These are phyloP conservation scores for Phalaenopsis aphrodite DNA, from an alignment of 106 monocot species.

Conservation along the genomic window DNA sequence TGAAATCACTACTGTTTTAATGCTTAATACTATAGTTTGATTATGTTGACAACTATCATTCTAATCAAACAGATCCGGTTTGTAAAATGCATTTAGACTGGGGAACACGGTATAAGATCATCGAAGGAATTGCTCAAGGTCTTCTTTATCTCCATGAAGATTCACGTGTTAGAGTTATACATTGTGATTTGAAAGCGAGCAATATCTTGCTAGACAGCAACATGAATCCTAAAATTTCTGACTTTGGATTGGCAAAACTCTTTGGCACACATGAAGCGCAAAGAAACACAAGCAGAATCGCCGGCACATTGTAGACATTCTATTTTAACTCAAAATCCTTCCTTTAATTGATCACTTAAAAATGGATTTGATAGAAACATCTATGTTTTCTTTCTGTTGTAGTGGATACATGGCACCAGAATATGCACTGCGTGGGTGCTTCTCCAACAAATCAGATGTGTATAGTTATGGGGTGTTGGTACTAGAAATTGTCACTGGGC, in stretches of 20 bases:
- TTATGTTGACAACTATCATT: background rate
- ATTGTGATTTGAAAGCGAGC: conserved; percentile 16
- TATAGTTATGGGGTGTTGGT: conserved; percentile 14
- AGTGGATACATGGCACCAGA: conserved; percentile 16
- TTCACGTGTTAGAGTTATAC: conserved; percentile 7
- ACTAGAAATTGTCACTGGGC: conserved; percentile 10
- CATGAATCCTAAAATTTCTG: conserved; percentile 17
- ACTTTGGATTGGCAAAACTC: conserved; percentile 13
- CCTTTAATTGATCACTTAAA: too few relatives aligned
- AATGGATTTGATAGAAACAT: background rate
- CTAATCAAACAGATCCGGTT: background rate
- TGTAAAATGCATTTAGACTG: conserved; percentile 3
- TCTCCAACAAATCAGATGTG: conserved; percentile 14
- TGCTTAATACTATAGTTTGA: background rate
- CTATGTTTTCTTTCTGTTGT: background rate
- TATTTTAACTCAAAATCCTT: too few relatives aligned
- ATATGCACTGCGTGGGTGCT: conserved; percentile 7
- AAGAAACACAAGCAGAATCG: conserved; percentile 6
- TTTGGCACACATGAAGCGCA: conserved; percentile 10
- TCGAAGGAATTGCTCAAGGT: conserved; percentile 16
- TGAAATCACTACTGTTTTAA: background rate
- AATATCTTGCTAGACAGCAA: conserved; percentile 14
- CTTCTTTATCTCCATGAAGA: conserved; percentile 16
- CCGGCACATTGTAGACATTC: conserved; percentile 7
- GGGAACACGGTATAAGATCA: conserved; percentile 8